Percentiles rank a stretch among this genome's conserved stretches.
Evolutionary conservation across 2,329 filamentous ascomycete genomes (phyloP).

Genomic region (Arthroderma uncinatum): DNA sequence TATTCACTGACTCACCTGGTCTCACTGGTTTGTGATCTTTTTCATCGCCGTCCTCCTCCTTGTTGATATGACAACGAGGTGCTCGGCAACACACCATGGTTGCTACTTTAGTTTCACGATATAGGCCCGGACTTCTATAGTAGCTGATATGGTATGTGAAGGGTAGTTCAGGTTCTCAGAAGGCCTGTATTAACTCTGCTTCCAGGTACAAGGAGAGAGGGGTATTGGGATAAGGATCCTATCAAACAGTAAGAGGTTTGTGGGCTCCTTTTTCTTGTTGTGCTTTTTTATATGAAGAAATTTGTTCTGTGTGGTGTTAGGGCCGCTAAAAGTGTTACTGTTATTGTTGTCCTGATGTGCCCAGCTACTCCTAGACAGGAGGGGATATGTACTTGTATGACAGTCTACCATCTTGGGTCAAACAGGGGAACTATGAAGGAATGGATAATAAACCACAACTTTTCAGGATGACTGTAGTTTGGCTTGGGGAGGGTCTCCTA

Average conservation of each 20-base stretch:
- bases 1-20: background rate
- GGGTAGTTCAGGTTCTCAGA: background rate
- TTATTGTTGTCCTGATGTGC: background rate
- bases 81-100: constrained; percentile 2
- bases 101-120: background rate
- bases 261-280: background rate
- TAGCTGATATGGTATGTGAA: background rate
- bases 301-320: background rate
- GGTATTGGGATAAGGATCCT: background rate
- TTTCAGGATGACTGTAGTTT: background rate
- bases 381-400: background rate
- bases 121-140: background rate
- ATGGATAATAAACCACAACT: background rate
- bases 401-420: background rate
- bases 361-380: background rate
- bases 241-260: background rate
- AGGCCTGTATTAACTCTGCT: background rate
- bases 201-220: background rate
- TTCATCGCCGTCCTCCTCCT: background rate
- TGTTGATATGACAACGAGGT: background rate
- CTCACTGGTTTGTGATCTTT: background rate
- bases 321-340: background rate
- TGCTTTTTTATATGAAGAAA: background rate
- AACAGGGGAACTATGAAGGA: background rate
- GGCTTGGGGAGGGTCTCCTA: background rate